These are phyloP conservation scores for Trypanosoma mega DNA, from an alignment of 208 protist species.

Conservation along the genomic window DNA sequence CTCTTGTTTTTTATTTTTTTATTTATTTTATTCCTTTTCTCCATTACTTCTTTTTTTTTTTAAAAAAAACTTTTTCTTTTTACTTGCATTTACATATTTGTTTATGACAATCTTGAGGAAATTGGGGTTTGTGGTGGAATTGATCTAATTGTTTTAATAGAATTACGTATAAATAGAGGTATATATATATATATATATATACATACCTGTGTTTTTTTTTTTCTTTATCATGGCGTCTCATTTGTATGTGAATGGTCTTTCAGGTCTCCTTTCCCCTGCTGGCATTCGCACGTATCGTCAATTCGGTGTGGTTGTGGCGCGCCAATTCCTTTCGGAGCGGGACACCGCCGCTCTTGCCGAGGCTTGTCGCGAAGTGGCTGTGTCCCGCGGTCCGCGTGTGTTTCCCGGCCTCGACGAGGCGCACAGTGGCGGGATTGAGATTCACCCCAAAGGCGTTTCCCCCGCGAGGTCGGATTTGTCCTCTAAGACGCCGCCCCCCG, in stretches of 20 bases:
- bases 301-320: conserved; percentile 50
- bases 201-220: not conserved
- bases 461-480: conserved; percentile 21
- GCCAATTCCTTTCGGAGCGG: conserved; percentile 31
- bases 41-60: too few species aligned
- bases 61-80: too few species aligned
- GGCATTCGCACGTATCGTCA: conserved; percentile 64
- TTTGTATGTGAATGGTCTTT: conserved; percentile 38
- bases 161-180: not conserved
- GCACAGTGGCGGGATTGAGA: conserved; percentile 28
- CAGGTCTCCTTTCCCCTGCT: conserved; percentile 36
- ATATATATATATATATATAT: conserved; percentile 1
- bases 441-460: conserved; percentile 31
- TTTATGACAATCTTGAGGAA: too few species aligned
- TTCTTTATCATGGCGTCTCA: conserved; percentile 4
- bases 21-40: too few species aligned
- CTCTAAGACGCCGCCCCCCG: conserved; percentile 21
- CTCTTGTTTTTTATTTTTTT: too few species aligned
- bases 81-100: too few species aligned
- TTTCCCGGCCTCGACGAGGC: conserved; percentile 70
- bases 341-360: conserved; percentile 27
- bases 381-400: conserved; percentile 34
- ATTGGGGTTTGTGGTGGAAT: too few species aligned
- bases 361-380: conserved; percentile 32
- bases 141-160: not conserved